phyloP scores from a whole-genome alignment of 306 rosid species.

The Morella rubra region DNA sequence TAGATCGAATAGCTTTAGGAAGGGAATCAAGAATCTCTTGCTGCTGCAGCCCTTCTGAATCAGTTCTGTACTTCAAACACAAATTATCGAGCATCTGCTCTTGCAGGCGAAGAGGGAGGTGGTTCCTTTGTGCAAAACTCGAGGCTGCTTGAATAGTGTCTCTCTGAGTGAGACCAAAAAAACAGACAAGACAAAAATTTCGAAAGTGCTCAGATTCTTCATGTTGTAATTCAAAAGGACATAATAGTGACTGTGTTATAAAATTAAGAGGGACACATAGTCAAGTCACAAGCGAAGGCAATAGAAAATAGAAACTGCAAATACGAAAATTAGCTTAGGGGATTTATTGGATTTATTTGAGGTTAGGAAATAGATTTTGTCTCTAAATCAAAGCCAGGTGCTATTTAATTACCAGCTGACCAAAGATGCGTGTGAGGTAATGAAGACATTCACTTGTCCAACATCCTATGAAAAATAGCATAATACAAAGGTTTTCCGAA shows the following conservation, averaged over 20 bases:
- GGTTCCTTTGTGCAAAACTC: conserved; percentile 62
- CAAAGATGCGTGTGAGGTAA: background rate
- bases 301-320: background rate
- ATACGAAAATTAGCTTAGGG: background rate
- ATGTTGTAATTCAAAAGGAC: background rate
- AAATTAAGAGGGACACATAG: background rate
- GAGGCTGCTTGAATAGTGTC: conserved; percentile 69
- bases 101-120: conserved; percentile 59
- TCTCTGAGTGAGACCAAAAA: conserved; percentile 45
- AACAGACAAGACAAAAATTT: background rate
- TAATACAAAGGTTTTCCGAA: background rate
- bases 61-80: conserved; percentile 68
- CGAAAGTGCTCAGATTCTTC: background rate
- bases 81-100: conserved; percentile 85
- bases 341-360: background rate
- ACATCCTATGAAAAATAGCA: background rate
- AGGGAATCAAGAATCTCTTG: conserved; percentile 76
- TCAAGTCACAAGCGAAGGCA: background rate
- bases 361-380: background rate
- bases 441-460: background rate
- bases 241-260: background rate
- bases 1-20: conserved; percentile 76
- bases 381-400: background rate
- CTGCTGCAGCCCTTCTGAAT: conserved; percentile 82
- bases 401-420: background rate